Base-by-base conservation (phyloP, 2,329 filamentous ascomycete species). In the Sphaerostilbella broomeana region DNA sequence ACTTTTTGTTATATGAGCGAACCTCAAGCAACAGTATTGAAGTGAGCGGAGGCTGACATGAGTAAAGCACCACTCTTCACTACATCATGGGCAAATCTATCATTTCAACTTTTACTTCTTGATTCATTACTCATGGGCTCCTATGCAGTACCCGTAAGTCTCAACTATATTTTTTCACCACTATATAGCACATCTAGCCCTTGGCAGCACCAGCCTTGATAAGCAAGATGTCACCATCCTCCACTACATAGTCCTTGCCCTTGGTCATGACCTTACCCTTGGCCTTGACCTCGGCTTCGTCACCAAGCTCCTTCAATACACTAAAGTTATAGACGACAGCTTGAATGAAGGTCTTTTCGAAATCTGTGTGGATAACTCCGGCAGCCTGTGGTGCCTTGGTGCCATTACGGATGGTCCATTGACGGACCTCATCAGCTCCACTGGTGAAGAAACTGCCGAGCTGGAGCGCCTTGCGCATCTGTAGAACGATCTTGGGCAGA, bases 341-440 rank as follows among this genome's bases (percentile, higher is more conserved):
- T 69, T 98, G 94, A 55, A 98, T 98, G 62, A 98, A 98, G 0
- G 94, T 98, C 81, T 98, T 98, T 67, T 98, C 92, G 51, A 98
- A 97, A 62, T 98, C 92, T 51, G 83, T 86, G 69, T 98, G 92
- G 52, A 98, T 98, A 47, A 98, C 92, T 74, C 92, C 92, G 25
- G 92, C 92, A 32, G 92, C 92, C 59, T 94, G 85, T 13, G 92
- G 92, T n/a, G 92, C 92, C 73, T 98, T 98, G 60, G 84, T 95
- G 53, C 88, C 89, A 57, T 86, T 89, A 44, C 92, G 81, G 60
- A 98, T 87, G 18, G 92, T 98, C 94, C 92, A 98, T 70, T 98
- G 92, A 55, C 92, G 79, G 49, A 98, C 92, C 70, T 98, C 92
- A 60, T 98, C 94, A 17, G 88, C 68, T 56, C 92, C 92, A 22